Conservation (phyloP, 352 stramenopile genomes). For the Aphanomyces cochlioides region DNA sequence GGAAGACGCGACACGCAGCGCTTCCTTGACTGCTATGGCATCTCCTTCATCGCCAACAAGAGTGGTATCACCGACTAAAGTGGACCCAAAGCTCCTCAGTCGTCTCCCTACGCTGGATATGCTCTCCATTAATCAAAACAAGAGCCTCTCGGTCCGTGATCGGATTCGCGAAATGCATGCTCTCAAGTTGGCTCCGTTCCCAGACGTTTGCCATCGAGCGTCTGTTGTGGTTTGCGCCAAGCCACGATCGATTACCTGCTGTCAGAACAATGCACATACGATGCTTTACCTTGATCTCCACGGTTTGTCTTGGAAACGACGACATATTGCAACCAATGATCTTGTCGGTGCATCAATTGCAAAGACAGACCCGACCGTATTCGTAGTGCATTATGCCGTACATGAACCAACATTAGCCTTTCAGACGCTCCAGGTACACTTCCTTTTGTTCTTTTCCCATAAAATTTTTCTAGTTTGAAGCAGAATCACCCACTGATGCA, state of each 20-base stretch:
- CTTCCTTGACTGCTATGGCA: background rate
- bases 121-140: constrained; percentile 7
- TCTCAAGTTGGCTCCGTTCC: constrained; percentile 13
- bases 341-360: constrained; percentile 7
- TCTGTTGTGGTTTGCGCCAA: background rate
- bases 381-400: background rate
- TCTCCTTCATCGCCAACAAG: background rate
- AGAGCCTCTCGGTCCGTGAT: constrained; percentile 8
- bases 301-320: constrained; percentile 7
- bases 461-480: background rate
- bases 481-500: background rate
- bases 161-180: constrained; percentile 19
- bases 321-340: background rate
- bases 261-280: background rate
- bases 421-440: too few species aligned
- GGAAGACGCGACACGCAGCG: background rate
- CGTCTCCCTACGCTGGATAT: constrained; percentile 5
- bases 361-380: background rate
- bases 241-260: background rate
- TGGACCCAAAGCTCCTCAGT: constrained; percentile 16
- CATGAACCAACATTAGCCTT: background rate
- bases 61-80: background rate
- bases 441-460: background rate
- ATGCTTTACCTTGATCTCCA: constrained; percentile 7
- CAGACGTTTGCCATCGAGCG: background rate